phyloP scores from a whole-genome alignment of 75 land plant species.

The Pinus albicaulis region DNA sequence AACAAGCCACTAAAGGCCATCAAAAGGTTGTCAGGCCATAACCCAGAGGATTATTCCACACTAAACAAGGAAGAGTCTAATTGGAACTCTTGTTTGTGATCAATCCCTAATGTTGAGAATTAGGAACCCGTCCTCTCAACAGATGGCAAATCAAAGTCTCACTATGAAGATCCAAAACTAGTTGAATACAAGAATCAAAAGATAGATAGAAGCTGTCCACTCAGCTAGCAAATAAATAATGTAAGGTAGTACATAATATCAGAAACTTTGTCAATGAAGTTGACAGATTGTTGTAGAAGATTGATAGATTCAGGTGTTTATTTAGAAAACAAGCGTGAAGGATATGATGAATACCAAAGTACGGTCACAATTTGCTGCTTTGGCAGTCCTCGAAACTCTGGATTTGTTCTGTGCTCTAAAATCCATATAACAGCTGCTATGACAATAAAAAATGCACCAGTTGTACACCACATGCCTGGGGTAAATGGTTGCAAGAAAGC shows the following conservation, averaged over 20 bases:
- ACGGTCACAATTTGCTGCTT: conserved; percentile 80
- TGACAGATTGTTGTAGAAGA: background rate
- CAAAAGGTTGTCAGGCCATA: no score
- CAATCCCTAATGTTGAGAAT: no score
- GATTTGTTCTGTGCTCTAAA: conserved; percentile 85
- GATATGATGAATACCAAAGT: conserved; percentile 62
- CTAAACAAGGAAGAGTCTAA: no score
- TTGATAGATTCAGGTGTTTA: background rate
- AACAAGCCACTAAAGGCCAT: no score
- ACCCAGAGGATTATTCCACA: no score
- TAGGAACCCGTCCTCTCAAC: no score
- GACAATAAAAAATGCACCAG: conserved; percentile 77
- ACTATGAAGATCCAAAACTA: background rate
- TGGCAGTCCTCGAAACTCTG: conserved; percentile 90
- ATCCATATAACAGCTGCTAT: conserved; percentile 91
- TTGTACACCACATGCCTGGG: conserved; percentile 80
- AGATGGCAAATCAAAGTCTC: background rate
- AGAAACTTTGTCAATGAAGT: background rate
- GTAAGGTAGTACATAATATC: background rate
- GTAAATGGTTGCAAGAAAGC: conserved; percentile 94
- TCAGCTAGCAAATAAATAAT: background rate
- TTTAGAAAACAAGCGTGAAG: background rate
- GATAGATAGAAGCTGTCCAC: background rate
- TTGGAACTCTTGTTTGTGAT: no score
- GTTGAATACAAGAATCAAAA: background rate